Base-by-base conservation (phyloP, 2,329 filamentous ascomycete species). In the Colletotrichum tabaci region DNA sequence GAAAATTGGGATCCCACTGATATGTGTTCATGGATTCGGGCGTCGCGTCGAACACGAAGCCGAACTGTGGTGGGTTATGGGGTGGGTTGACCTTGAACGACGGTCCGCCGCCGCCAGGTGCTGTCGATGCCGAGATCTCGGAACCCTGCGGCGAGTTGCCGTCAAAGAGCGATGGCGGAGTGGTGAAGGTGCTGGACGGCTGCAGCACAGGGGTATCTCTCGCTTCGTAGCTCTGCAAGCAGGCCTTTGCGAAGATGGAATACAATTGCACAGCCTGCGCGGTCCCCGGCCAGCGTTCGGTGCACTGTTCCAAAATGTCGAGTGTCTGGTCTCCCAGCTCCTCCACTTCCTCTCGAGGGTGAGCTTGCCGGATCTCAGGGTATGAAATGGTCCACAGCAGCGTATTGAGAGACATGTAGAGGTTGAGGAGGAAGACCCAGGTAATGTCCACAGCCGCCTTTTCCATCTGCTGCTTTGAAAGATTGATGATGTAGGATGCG, bases 371-470 rank as follows among this genome's bases (percentile, higher is more conserved):
- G 30, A 98, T 91, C 74, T 96, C 93, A 4, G 92, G 88, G 78
- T 97, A 98, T 1, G 95, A 97, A 9, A 97, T 88, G 2, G 93
- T 91, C 96, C 96, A 99, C 0, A 99, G 87, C 61, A 98, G 89
- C 6, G 94, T 95, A 79, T 98, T 98, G 68, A 98, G 88, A 5
- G 94, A 91, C 90, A 97, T 96, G 83, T 97, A 98, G 50, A 98
- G 88, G 23, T 93, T 91, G 70, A 98, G 88, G 1, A 97, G 90
- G 78, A 98, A 98, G 53, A 98, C 92, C 96, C 96, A 98, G 0
- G 95, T 98, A 72, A 98, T 87, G 78, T 98, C 96, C 13, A 96
- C 90, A 26, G 91, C 91, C 16, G 89, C 88, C 18, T 88, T 91
- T 74, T 92, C 89, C 78, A 98, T 92, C 80, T 98, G 95, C 77